These are phyloP conservation scores for Phialophora tarda DNA, from an alignment of 2,329 filamentous ascomycete species.

Conservation along the genomic window DNA sequence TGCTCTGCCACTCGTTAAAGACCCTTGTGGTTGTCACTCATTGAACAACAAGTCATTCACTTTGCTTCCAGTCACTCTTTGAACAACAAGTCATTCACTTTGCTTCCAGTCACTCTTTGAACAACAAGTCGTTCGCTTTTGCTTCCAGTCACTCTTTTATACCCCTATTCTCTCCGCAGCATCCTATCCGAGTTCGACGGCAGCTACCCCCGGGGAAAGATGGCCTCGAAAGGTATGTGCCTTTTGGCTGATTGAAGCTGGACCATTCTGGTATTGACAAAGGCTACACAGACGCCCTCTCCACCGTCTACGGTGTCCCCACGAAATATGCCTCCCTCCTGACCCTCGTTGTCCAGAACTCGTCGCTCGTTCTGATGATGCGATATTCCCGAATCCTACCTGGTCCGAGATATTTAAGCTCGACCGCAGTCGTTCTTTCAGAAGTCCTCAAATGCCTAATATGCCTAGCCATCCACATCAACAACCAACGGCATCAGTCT, in stretches of 20 bases:
- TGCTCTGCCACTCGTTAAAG: constrained; percentile 1
- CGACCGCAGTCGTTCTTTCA: constrained; percentile 90
- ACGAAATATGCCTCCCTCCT: constrained; percentile 37
- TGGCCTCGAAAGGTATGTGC: constrained; percentile 13
- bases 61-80: constrained; percentile 1
- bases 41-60: constrained; percentile 12
- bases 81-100: constrained; percentile 3
- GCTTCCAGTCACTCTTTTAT: neutral
- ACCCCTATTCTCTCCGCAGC: neutral
- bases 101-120: neutral
- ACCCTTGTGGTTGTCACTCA: constrained; percentile 7
- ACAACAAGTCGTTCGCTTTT: neutral
- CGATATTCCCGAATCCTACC: constrained; percentile 96
- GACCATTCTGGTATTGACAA: neutral
- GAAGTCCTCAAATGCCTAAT: constrained; percentile 89
- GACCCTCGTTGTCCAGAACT: constrained; percentile 38
- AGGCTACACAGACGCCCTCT: constrained; percentile 7
- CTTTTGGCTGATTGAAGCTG: neutral
- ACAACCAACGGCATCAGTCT: constrained; percentile 59
- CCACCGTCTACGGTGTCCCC: constrained; percentile 35
- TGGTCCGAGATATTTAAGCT: constrained; percentile 87
- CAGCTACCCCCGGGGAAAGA: neutral
- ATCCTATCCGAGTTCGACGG: neutral
- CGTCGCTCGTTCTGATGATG: constrained; percentile 51
- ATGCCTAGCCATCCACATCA: constrained; percentile 81